phyloP scores from a whole-genome alignment of 306 rosid species.

The Astragalus membranaceus region DNA sequence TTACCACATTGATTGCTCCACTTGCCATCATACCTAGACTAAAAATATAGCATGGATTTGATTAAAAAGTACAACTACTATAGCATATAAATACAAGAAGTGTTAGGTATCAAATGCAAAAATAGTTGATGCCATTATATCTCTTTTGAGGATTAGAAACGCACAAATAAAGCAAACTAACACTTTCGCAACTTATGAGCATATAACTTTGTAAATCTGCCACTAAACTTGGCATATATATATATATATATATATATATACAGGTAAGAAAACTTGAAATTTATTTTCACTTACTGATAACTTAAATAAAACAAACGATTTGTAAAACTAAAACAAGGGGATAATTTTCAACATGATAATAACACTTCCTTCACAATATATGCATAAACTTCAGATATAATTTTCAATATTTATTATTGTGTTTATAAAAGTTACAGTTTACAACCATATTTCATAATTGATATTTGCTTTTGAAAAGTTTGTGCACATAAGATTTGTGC shows the following conservation, averaged over 20 bases:
- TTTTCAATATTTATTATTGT: background rate
- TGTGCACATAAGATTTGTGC: slow-evolving; percentile 3
- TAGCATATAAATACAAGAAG: background rate
- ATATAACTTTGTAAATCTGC: background rate
- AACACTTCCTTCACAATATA: background rate
- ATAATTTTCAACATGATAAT: background rate
- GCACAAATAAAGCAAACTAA: too few relatives aligned
- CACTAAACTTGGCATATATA: background rate
- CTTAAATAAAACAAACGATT: background rate
- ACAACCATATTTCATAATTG: background rate
- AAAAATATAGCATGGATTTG: slow-evolving; percentile 26
- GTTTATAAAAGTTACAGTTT: background rate
- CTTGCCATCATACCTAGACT: slow-evolving; percentile 84
- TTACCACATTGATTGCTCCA: slow-evolving; percentile 88
- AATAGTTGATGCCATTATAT: background rate
- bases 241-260: background rate
- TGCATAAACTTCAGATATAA: background rate
- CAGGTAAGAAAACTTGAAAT: background rate
- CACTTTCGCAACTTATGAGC: background rate
- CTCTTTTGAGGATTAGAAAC: too few relatives aligned
- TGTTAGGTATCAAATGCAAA: background rate
- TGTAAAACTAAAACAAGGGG: background rate
- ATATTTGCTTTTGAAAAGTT: background rate
- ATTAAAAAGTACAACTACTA: slow-evolving; percentile 1
- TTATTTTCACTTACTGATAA: background rate